A percentile compares a stretch with the other conserved stretches of the same genome.
phyloP scores from a whole-genome alignment of 257 asterid species.

The Ballota nigra region DNA sequence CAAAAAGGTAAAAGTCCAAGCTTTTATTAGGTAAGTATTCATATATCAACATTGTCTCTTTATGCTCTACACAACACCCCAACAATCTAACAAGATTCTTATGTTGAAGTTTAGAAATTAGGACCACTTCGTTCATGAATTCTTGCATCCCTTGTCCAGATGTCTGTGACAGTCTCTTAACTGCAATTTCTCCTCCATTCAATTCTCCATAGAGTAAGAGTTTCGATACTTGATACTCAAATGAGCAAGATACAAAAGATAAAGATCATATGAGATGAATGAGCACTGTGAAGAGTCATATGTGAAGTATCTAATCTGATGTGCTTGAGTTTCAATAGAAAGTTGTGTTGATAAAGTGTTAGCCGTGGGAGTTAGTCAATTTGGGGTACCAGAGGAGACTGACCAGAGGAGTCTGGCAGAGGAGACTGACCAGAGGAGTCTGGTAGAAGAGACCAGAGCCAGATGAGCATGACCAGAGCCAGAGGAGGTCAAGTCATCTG shows the following conservation, averaged over 20 bases:
- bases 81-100: conserved; percentile 12
- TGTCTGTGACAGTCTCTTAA: not conserved
- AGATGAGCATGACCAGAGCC: no score
- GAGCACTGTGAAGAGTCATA: no score
- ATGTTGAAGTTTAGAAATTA: not conserved
- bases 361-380: no score
- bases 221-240: not conserved
- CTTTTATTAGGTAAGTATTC: conserved; percentile 64
- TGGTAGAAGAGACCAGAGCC: no score
- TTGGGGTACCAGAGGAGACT: no score
- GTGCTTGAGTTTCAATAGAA: no score
- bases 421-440: no score
- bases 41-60: conserved; percentile 50
- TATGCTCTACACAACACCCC: conserved; percentile 41
- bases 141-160: not conserved
- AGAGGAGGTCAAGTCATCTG: no score
- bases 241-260: not conserved
- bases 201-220: not conserved
- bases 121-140: not conserved
- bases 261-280: not conserved
- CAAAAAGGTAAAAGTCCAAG: conserved; percentile 48
- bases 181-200: not conserved
- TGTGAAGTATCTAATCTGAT: no score
- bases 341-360: no score
- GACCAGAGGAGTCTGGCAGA: no score